Percentiles rank a stretch among this genome's conserved stretches.
These are phyloP conservation scores for Arabis hirsuta DNA, from an alignment of 345 rosid genomes.

Conservation along the genomic window DNA sequence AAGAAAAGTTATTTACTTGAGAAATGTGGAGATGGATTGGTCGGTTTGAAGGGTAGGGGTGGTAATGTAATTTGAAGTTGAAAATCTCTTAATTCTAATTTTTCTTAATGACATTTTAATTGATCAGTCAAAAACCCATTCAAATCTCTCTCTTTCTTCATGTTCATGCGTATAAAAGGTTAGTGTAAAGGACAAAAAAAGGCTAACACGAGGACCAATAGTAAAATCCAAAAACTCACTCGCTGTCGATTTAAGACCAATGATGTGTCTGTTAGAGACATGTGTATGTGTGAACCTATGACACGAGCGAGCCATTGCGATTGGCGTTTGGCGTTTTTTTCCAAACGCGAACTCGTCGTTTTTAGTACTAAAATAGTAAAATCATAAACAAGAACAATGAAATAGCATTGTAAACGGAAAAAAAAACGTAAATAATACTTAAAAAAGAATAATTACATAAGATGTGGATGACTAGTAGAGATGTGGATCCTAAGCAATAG, in stretches of 20 bases:
- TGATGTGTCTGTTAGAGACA: conserved; percentile 31
- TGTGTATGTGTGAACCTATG: conserved; percentile 38
- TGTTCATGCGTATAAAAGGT: neutral
- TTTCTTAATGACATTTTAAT: conserved; percentile 15
- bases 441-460: conserved; percentile 12
- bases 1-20: conserved; percentile 26
- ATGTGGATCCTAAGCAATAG: conserved; percentile 31
- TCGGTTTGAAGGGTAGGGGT: conserved; percentile 42
- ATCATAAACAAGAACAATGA: too few species aligned
- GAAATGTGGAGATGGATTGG: conserved; percentile 46
- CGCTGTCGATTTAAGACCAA: conserved; percentile 40
- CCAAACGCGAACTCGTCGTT: neutral
- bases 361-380: neutral
- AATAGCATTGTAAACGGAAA: neutral
- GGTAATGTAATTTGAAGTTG: neutral
- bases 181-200: conserved; percentile 26
- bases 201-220: conserved; percentile 33
- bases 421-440: neutral
- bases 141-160: neutral
- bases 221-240: conserved; percentile 36
- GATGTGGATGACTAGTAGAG: conserved; percentile 28
- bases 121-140: conserved; percentile 6
- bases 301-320: conserved; percentile 33
- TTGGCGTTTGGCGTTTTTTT: conserved; percentile 36
- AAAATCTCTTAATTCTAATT: neutral